Conservation (phyloP, 2,329 filamentous ascomycete genomes). For the Botrytis hyacinthi region DNA sequence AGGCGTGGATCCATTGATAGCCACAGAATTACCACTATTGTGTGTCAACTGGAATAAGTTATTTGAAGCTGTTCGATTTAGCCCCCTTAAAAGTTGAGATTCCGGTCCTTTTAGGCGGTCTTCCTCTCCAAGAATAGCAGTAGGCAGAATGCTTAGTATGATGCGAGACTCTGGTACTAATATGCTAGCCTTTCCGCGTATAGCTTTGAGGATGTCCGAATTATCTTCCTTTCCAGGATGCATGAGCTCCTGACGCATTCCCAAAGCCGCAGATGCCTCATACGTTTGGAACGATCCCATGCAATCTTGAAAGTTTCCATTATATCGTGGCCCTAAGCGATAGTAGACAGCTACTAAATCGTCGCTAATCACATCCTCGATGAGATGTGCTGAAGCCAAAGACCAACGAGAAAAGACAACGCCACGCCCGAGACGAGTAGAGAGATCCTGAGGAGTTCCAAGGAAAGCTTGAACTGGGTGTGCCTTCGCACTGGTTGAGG, state of each 20-base stretch:
- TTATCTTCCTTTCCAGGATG: conserved; percentile 86
- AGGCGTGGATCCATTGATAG: conserved; percentile 84
- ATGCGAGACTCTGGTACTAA: conserved; percentile 80
- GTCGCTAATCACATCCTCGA: conserved; percentile 84
- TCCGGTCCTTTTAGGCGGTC: conserved; percentile 70
- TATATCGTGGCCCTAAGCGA: conserved; percentile 84
- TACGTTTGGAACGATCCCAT: conserved; percentile 96
- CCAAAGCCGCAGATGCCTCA: conserved; percentile 83
- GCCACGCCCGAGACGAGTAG: conserved; percentile 69
- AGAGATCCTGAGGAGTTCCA: conserved; percentile 86
- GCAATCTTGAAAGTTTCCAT: conserved; percentile 95
- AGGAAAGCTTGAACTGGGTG: conserved; percentile 86
- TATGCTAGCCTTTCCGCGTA: conserved; percentile 77
- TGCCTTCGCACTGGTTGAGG: conserved; percentile 56
- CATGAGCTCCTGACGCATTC: conserved; percentile 85
- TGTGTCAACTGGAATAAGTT: conserved; percentile 68
- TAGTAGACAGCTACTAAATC: conserved; percentile 89
- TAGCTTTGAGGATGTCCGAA: conserved; percentile 88
- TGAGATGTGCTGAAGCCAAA: conserved; percentile 82
- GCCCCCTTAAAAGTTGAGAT: conserved; percentile 69
- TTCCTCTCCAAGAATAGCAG: conserved; percentile 76
- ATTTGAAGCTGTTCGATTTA: conserved; percentile 70
- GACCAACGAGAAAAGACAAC: conserved; percentile 81
- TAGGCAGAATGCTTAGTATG: conserved; percentile 78
- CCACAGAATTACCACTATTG: conserved; percentile 73